phyloP scores from a whole-genome alignment of 1,139 yeast species.

The Nakaseomyces uthaithaninus region DNA sequence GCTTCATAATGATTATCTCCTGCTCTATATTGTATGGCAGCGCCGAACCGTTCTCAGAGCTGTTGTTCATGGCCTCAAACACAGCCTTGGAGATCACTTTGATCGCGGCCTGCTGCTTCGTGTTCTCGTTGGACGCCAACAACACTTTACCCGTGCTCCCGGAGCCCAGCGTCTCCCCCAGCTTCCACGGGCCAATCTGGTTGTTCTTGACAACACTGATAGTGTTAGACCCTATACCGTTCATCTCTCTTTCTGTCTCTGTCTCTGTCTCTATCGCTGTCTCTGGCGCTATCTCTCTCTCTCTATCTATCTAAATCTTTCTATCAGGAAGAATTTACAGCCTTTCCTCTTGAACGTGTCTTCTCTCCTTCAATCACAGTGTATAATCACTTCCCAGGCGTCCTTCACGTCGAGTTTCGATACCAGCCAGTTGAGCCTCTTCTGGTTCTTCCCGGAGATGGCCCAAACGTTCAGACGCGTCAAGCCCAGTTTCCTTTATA shows the following conservation, averaged over 20 bases:
- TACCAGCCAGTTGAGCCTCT: too few relatives aligned
- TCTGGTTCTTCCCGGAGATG: too few relatives aligned
- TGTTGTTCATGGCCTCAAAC: slow-evolving; percentile 31
- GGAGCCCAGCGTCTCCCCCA: slow-evolving; percentile 88
- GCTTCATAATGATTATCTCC: slow-evolving; percentile 86
- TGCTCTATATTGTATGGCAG: slow-evolving; percentile 92
- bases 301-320: too few relatives aligned
- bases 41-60: slow-evolving; percentile 31
- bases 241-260: slow-evolving; percentile 9
- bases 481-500: too few relatives aligned
- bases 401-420: too few relatives aligned
- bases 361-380: too few relatives aligned
- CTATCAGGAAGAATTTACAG: too few relatives aligned
- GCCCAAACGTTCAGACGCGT: too few relatives aligned
- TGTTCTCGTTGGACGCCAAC: slow-evolving; percentile 73
- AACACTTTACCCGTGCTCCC: slow-evolving; percentile 95
- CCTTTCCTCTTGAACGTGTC: too few relatives aligned
- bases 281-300: too few relatives aligned
- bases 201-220: slow-evolving; percentile 26
- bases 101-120: slow-evolving; percentile 91
- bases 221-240: slow-evolving; percentile 13
- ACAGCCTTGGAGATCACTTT: slow-evolving; percentile 87
- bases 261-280: too few relatives aligned
- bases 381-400: too few relatives aligned
- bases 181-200: slow-evolving; percentile 90